Percentiles rank a stretch among this genome's conserved stretches.
These are phyloP conservation scores for Gyrodon lividus DNA, from an alignment of 768 basidiomycete species.

Conservation along the genomic window DNA sequence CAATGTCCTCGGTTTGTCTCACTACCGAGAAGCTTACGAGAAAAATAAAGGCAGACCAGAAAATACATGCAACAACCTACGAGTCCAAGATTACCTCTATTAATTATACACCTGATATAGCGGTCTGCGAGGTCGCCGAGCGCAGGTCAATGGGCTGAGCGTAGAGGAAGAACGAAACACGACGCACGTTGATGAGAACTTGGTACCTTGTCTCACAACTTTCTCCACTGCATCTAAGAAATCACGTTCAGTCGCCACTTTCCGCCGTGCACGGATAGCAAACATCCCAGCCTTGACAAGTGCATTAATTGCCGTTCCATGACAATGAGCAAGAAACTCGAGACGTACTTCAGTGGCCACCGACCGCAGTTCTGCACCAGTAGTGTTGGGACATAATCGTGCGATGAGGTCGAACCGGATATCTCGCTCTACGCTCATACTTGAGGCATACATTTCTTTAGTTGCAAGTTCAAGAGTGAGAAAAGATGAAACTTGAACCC, in stretches of 20 bases:
- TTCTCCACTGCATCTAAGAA: conserved; percentile 98
- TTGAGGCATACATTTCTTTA: conserved; percentile 28
- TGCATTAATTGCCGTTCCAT: conserved; percentile 85
- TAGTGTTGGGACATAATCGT: conserved; percentile 95
- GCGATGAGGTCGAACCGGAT: conserved; percentile 98
- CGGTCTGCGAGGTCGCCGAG: conserved; percentile 47
- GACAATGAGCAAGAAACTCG: conserved; percentile 47
- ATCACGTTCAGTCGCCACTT: conserved; percentile 96
- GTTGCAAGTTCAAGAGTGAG: not conserved
- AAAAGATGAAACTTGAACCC: conserved; percentile 13
- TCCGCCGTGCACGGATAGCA: conserved; percentile 93
- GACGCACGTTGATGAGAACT: conserved; percentile 93
- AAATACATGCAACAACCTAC: conserved; percentile 17
- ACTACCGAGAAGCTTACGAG: not conserved
- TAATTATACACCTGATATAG: conserved; percentile 95
- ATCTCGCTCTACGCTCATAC: conserved; percentile 96
- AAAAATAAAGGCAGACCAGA: not conserved
- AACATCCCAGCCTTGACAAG: conserved; percentile 96
- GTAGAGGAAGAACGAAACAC: not conserved
- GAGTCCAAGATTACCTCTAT: conserved; percentile 22
- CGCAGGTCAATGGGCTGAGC: not conserved
- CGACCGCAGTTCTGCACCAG: conserved; percentile 95
- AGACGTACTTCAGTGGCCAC: conserved; percentile 87
- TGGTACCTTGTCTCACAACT: conserved; percentile 95
- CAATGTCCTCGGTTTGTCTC: no score